Percentiles rank a stretch among this genome's conserved stretches.
Conservation (phyloP, 73 alveolate species). For the Urostyla sp. region DNA sequence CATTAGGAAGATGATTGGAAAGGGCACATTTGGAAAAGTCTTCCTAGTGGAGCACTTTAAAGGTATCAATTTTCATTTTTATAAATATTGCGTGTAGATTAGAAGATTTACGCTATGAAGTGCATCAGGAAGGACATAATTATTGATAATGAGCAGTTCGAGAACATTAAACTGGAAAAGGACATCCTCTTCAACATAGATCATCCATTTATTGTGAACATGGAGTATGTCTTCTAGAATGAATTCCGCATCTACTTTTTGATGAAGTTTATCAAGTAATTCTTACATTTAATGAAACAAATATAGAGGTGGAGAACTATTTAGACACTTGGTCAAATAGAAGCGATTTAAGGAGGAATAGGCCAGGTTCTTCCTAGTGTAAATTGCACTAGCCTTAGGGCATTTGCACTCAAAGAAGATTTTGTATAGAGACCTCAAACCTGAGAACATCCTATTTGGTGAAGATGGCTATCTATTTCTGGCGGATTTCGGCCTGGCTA, state of each 20-base stretch:
- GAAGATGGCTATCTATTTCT: conserved; percentile 78
- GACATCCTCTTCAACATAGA: conserved; percentile 85
- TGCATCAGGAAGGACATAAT: conserved; percentile 87
- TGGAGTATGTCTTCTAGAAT: conserved; percentile 92
- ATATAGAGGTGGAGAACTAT: conserved; percentile 82
- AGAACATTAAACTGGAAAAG: conserved; percentile 91
- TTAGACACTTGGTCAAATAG: conserved; percentile 61
- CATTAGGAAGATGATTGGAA: conserved; percentile 84
- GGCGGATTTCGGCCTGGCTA: conserved; percentile 82
- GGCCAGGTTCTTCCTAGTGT: conserved; percentile 69
- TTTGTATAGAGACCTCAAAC: conserved; percentile 82
- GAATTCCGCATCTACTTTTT: conserved; percentile 73
- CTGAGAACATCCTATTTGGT: conserved; percentile 77
- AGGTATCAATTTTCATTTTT: too few relatives aligned
- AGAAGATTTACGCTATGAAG: conserved; percentile 86
- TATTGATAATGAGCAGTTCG: conserved; percentile 86
- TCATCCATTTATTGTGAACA: conserved; percentile 91
- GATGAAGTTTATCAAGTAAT: conserved; percentile 72
- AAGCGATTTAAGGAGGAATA: conserved; percentile 81
- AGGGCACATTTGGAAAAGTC: conserved; percentile 94
- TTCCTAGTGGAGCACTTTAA: conserved; percentile 79
- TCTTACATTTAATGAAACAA: background rate
- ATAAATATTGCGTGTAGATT: too few relatives aligned
- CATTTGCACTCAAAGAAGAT: conserved; percentile 75
- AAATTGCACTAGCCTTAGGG: conserved; percentile 66